Evolutionary conservation across 192 early-diverging fungal species (phyloP), one percentile per base, ranked within the genome.

Genomic region (Gonapodya prolifera): DNA sequence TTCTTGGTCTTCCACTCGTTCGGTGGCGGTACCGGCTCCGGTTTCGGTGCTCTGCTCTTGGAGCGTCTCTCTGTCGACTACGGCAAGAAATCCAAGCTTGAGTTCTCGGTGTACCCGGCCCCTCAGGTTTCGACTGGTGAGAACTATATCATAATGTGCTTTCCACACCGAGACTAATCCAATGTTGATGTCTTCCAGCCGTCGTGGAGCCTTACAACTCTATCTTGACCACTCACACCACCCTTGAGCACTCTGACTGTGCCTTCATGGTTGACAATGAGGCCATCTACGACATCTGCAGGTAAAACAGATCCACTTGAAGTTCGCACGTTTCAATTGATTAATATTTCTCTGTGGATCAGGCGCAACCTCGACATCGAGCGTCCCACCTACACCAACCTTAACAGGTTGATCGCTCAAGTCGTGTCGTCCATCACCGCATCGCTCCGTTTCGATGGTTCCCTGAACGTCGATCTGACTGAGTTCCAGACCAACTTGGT

Each of bases 401-500:
- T 99, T 78, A 99, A 99, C 89, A 89, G 95, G 73, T 87, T 99
- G 83, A 95, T 99, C 84, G 96, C 97, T 69, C 97, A 99, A 87
- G 95, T 98, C 73, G 97, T 98, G 69, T 99, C 97, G 32, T 99
- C 97, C 69, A 99, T 99, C 91, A 99, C 97, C 28, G 96, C 97
- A 23, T 99, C 97, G 76, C 92, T 99, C 69, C 97, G 97, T 85
- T 99, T 99, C 87, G 92, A 93, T 80, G 97, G 97, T 81, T 99
- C 97, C 34, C 91, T 99, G 80, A 99, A 99, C 84, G 97, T 99
- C 73, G 97, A 99, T 80, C 87, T 99, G 87, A 98, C 91, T 83
- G 97, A 99, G 88, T 99, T 99, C 93, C 97, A 99, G 88, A 99
- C 97, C 85, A 99, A 99, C 91, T 87, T 99, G 88, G 97, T 99